Evolutionary conservation across 768 basidiomycete species (phyloP), one percentile per base, ranked within the genome.

Genomic region (Tulasnella sp.): DNA sequence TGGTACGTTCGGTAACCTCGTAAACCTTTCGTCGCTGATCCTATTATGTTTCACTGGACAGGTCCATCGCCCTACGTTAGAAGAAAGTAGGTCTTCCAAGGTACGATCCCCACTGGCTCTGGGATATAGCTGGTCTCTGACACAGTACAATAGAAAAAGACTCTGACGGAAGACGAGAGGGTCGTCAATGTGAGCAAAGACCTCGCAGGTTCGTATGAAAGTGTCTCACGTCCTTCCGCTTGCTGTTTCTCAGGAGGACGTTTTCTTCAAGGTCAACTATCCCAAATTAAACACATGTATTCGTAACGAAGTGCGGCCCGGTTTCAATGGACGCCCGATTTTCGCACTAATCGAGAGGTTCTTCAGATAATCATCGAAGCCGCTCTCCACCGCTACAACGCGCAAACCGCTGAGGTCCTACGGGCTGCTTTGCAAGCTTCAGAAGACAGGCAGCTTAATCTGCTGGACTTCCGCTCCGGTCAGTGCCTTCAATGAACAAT

Each of bases 251-350:
- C 80, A 96, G 92, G 91, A 94, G 24, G 88, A 88, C 3, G 90
- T 95, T 46, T 92, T 92, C 85, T 94, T 98, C 84, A 91, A 94
- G 74, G 90, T 98, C 74, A 98, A 98, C 87, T 94, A 92, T 84
- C 93, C 96, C 83, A 93, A 91, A 83, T 97, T 96, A 86, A 92
- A 93, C 82, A 88, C 95, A 44, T 92, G 95, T 83, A 91, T 98
- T 77, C 93, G 97, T 64, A 97, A 98, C 86, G 89, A 92, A 84
- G 96, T 95, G 83, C 11, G 91, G 3, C 83, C 72, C 44, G n/a
- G 60, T 64, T 75, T n/a, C 54, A 34, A 72, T n/a, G 18, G 60
- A 69, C 76, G 64, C 0, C 80, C 79, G 58, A 28, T n/a, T 82
- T 14, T 22, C 4, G 74, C 40, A 9, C 42, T 82, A 80, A 83